phyloP scores from a whole-genome alignment of 768 basidiomycete species.

The Tylopilus intermedius region DNA sequence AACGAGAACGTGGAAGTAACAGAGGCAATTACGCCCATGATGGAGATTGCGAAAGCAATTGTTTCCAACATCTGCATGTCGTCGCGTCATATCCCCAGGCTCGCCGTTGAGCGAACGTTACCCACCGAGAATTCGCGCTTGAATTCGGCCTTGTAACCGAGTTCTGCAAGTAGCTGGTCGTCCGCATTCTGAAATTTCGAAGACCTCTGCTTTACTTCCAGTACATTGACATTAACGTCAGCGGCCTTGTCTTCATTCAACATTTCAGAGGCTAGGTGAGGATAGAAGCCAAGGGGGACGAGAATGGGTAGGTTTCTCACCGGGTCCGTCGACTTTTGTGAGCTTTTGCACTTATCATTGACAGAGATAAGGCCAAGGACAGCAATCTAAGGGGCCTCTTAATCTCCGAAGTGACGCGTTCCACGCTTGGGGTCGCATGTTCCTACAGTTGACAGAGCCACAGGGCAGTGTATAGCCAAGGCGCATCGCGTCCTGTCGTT shows the following conservation, averaged over 20 bases:
- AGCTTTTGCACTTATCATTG: background rate
- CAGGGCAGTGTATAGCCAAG: background rate
- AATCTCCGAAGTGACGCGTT: conserved; percentile 5
- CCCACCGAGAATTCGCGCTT: conserved; percentile 67
- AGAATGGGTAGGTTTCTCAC: background rate
- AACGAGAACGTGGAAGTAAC: conserved; percentile 65
- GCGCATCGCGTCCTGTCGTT: too few relatives aligned
- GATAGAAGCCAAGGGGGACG: background rate
- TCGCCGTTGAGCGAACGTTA: conserved; percentile 9
- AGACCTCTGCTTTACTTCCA: conserved; percentile 10
- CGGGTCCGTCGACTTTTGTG: background rate
- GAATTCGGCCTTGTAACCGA: conserved; percentile 72
- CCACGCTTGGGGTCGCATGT: background rate
- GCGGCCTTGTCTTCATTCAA: conserved; percentile 19
- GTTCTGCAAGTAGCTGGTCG: conserved; percentile 52
- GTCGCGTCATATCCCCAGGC: background rate
- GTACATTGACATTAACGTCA: conserved; percentile 1
- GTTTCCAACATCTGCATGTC: conserved; percentile 46
- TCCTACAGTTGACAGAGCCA: too few relatives aligned
- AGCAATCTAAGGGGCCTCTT: background rate
- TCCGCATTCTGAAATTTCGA: conserved; percentile 41
- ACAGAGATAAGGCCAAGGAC: conserved; percentile 18
- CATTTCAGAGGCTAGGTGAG: conserved; percentile 8
- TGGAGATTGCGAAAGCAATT: conserved; percentile 61
- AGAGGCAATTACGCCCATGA: conserved; percentile 69